Conservation (phyloP, 495 filamentous ascomycete genomes). For the Chaetomium tenue region DNA sequence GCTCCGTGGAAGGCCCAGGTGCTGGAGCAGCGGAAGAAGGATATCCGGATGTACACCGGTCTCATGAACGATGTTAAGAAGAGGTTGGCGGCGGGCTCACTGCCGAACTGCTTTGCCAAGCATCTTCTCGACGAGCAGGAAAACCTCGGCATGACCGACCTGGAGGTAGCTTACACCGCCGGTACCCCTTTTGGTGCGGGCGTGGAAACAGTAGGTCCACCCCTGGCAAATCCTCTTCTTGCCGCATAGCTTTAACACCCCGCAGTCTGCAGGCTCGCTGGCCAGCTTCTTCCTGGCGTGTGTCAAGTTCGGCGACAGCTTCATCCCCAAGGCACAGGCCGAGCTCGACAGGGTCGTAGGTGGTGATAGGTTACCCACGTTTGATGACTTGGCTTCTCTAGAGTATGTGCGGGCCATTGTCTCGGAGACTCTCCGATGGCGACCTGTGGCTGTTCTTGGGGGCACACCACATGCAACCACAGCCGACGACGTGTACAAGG, state of each 20-base stretch:
- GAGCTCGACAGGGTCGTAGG: slow-evolving; percentile 58
- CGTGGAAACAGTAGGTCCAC: slow-evolving; percentile 56
- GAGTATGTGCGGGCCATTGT: slow-evolving; percentile 50
- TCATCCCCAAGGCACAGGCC: slow-evolving; percentile 50
- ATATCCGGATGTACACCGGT: slow-evolving; percentile 51
- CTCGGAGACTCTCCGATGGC: slow-evolving; percentile 54
- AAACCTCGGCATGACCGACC: slow-evolving; percentile 49
- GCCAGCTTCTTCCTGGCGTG: slow-evolving; percentile 59
- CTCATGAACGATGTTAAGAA: slow-evolving; percentile 44
- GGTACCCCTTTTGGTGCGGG: slow-evolving; percentile 63
- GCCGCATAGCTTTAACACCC: slow-evolving; percentile 47
- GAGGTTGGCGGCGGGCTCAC: slow-evolving; percentile 36
- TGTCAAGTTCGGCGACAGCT: slow-evolving; percentile 48
- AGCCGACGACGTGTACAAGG: slow-evolving; percentile 54
- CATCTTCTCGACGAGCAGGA: slow-evolving; percentile 49
- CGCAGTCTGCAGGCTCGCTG: slow-evolving; percentile 42
- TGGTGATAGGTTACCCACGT: slow-evolving; percentile 47
- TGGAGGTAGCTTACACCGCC: slow-evolving; percentile 57
- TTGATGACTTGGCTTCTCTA: slow-evolving; percentile 47
- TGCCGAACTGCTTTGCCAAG: slow-evolving; percentile 52
- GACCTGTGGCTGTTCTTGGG: slow-evolving; percentile 50
- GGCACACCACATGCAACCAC: slow-evolving; percentile 60
- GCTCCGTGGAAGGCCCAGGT: slow-evolving; percentile 59
- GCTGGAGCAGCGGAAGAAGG: slow-evolving; percentile 49
- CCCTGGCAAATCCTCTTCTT: slow-evolving; percentile 26